Percentiles rank a stretch among this genome's conserved stretches.
These are phyloP conservation scores for Hordeum vulgare DNA, from an alignment of 176 grass and related monocot species.

Conservation along the genomic window MorexV3_pseudomolecules_assembly NC_058521.1:382118680-382119179, in stretches of 20 bases:
- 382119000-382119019: not conserved
- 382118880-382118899: not conserved
- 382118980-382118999: not conserved
- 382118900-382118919: not conserved
- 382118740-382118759: no score
- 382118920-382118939: not conserved
- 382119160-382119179: not conserved
- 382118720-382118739: no score
- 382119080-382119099: not conserved
- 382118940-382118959: not conserved
- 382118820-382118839: not conserved
- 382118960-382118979: not conserved
- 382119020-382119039: not conserved
- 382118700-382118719: no score
- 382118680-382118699: no score
- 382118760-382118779: not conserved
- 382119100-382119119: not conserved
- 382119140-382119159: not conserved
- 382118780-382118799: constrained; percentile 6
- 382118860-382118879: not conserved
- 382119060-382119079: not conserved
- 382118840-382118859: not conserved
- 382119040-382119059: not conserved
- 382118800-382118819: not conserved
- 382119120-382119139: not conserved